A percentile compares a stretch with the other conserved stretches of the same genome.
Evolutionary conservation across 2,329 filamentous ascomycete genomes (phyloP).

Genomic region (Purpureocillium lavendulum): DNA sequence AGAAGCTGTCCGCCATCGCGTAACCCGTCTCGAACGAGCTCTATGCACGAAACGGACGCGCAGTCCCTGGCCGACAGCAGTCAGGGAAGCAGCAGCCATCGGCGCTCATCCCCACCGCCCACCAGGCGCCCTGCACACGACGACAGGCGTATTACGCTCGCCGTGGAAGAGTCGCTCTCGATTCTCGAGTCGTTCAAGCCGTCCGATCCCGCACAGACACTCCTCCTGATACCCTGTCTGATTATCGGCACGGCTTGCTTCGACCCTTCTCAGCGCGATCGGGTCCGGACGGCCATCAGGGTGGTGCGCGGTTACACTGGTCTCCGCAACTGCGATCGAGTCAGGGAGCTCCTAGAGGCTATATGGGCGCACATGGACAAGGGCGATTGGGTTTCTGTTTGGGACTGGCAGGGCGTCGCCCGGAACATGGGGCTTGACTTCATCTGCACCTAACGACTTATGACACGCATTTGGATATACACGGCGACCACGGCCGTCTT

Average conservation of each 20-base stretch:
- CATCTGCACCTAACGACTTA: conserved; percentile 32
- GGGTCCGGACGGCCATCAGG: conserved; percentile 39
- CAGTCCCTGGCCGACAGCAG: conserved; percentile 5
- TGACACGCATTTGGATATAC: not conserved
- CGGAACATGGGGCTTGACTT: conserved; percentile 46
- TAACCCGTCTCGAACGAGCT: conserved; percentile 28
- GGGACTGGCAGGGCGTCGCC: conserved; percentile 57
- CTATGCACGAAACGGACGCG: conserved; percentile 28
- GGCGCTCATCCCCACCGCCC: conserved; percentile 34
- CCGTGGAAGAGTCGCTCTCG: conserved; percentile 47
- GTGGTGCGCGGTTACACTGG: conserved; percentile 51
- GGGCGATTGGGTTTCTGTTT: conserved; percentile 49
- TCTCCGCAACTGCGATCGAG: conserved; percentile 48
- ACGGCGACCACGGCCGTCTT: not conserved
- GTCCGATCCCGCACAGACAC: conserved; percentile 49
- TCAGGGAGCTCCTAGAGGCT: conserved; percentile 44
- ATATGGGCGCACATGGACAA: conserved; percentile 52
- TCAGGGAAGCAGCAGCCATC: conserved; percentile 7
- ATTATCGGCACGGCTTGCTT: conserved; percentile 55
- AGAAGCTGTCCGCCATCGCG: conserved; percentile 24
- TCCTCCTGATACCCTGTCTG: conserved; percentile 52
- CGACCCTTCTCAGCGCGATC: conserved; percentile 40
- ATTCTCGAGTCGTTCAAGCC: conserved; percentile 48
- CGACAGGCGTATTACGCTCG: conserved; percentile 42
- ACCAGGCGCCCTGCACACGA: conserved; percentile 38